Base-by-base conservation (phyloP, 371 early-diverging fungal species). In the Coemansia sp. region DNA sequence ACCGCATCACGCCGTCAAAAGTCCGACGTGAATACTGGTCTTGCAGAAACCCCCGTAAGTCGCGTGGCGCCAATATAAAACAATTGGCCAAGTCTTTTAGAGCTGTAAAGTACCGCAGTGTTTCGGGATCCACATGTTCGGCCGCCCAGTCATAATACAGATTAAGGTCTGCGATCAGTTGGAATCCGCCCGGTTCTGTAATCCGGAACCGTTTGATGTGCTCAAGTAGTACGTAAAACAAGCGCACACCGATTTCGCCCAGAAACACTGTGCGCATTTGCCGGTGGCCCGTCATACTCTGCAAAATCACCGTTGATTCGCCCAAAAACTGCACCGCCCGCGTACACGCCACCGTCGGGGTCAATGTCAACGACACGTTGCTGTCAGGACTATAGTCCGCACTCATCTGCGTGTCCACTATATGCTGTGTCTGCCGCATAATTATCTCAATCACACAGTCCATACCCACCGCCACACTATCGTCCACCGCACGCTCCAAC, bases 11-110 rank as follows among this genome's bases (percentile, higher is more conserved):
- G 6, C 93, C 94, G 66, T 92, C 89, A 64, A 90, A 97, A 34
- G 93, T 85, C 27, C 84, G 85, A 5, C 80, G 59, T n/a, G 72
- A 72, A 39, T 81, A 83, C 66, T 88, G 79, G 75, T 95, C 96
- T 71, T 93, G 92, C 53, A 96, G 86, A 61, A 97, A 80, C 34
- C 84, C 88, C 60, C 90, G 84, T 71, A 97, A 82, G 77, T 94
- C 94, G 13, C 83, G 81, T 5, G 93, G 88, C 8, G 92, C 88
- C 54, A 95, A 89, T 59, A 97, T 89, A 67, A 89, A 97, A 48
- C 96, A 82, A 69, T 95, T 94, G 26, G 93, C 94, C 7, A 97
- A 80, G 52, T 94, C 94, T 82, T 95, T 95, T 47, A 97, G 81
- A 0, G 93, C 95, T 6, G 85, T 76, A 72, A 95, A 95, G 60